phyloP scores from a whole-genome alignment of 306 rosid genomes.

The Gastrolobium villosum region DNA sequence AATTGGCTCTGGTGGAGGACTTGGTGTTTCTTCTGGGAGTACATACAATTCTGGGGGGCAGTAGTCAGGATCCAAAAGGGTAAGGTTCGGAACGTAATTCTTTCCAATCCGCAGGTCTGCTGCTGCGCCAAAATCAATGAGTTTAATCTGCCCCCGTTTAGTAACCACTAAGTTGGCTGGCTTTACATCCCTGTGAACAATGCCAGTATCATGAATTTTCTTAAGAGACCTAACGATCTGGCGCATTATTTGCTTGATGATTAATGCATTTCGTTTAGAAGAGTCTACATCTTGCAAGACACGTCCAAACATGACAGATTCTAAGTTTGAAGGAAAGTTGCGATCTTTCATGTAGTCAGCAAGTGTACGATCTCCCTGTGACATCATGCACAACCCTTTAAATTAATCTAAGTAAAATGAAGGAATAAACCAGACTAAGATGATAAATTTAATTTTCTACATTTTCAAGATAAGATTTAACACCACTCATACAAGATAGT shows the following conservation, averaged over 20 bases:
- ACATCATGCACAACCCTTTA: conserved; percentile 43
- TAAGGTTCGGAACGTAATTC: conserved; percentile 77
- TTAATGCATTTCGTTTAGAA: conserved; percentile 74
- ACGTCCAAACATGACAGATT: conserved; percentile 90
- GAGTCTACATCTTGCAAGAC: conserved; percentile 84
- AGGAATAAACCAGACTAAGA: conserved; percentile 25
- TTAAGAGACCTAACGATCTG: conserved; percentile 83
- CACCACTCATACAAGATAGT: conserved; percentile 15
- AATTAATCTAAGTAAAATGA: conserved; percentile 40
- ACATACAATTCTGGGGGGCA: conserved; percentile 94
- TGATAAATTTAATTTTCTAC: conserved; percentile 11
- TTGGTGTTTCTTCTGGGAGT: conserved; percentile 94
- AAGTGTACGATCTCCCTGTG: conserved; percentile 86
- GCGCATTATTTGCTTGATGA: conserved; percentile 95
- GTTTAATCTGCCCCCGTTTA: conserved; percentile 78
- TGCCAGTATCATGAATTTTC: conserved; percentile 93
- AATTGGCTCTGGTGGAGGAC: conserved; percentile 92
- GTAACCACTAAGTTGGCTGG: conserved; percentile 95
- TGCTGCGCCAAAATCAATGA: conserved; percentile 97
- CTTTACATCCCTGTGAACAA: conserved; percentile 95
- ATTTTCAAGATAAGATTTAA: conserved; percentile 37
- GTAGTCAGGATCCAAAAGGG: conserved; percentile 87
- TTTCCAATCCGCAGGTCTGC: conserved; percentile 94
- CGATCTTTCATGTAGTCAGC: conserved; percentile 88
- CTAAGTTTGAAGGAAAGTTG: conserved; percentile 84